Evolutionary conservation across 2,329 filamentous ascomycete genomes (phyloP), one percentile per base, ranked within the genome.

Genomic region (Aspergillus sp.): DNA sequence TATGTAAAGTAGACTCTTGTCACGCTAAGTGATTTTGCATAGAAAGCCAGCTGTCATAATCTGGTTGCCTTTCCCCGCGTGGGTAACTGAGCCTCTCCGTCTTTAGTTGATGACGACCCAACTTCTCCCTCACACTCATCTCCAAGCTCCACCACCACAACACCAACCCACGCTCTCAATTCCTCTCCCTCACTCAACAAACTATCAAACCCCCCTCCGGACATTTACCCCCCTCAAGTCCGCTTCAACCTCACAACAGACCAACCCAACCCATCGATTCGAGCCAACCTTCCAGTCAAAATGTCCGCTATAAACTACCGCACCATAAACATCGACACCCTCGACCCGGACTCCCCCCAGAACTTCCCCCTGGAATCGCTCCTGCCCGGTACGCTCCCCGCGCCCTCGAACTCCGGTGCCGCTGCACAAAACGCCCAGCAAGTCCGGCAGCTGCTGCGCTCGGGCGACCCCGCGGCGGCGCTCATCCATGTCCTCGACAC

Each of bases 281-380:
- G 11, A 45, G 5, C 41, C 56, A 51, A 47, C 12, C 46, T 27
- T 11, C 1, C 22, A 19, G 7, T 11, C n/a, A 53, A 34, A 57
- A 79, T 78, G 77, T 69, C 77, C 56, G 72, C 75, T 68, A 75
- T 84, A 77, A 87, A 88, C 74, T 88, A 84, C 80, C 90, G 93
- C 76, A 96, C 91, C 65, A 95, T 97, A 83, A 91, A 97, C 83
- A 89, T 97, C 75, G 93, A 97, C 75, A 88, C 89, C 66, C 84
- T 96, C 68, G 90, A 95, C 75, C 91, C 93, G 59, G 93, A 98
- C 77, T 95, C 91, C 68, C 86, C 90, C 65, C 80, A 86, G 77
- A 98, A 97, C 84, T 98, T 98, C 80, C 90, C 96, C 77, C 86
- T 90, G 62, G 85, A 88, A 59, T 91, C 91, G 17, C 86, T 98